A percentile compares a stretch with the other conserved stretches of the same genome.
These are phyloP conservation scores for Penicillium steckii DNA, from an alignment of 495 filamentous ascomycete species.

Conservation along the genomic window DNA sequence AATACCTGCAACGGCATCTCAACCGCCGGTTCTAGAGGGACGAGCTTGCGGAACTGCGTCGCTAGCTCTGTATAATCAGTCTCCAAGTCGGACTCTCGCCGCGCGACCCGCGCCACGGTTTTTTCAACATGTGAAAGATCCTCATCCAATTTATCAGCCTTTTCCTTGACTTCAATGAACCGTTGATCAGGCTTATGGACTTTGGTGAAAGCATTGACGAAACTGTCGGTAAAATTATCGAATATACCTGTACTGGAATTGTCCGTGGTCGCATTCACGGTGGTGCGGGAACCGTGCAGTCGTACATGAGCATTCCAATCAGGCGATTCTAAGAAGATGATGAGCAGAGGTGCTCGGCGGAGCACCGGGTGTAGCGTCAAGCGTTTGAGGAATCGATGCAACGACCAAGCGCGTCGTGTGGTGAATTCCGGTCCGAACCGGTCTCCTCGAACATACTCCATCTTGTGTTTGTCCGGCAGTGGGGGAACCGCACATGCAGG, in stretches of 20 bases:
- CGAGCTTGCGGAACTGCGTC: slow-evolving; percentile 89
- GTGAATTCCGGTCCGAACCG: slow-evolving; percentile 94
- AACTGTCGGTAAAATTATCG: slow-evolving; percentile 91
- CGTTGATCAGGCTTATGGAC: slow-evolving; percentile 92
- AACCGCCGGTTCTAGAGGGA: slow-evolving; percentile 84
- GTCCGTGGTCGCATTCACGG: slow-evolving; percentile 50
- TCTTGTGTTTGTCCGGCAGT: slow-evolving; percentile 96
- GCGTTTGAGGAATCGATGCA: slow-evolving; percentile 88
- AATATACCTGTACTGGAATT: slow-evolving; percentile 67
- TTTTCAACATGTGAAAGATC: slow-evolving; percentile 92
- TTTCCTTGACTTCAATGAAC: slow-evolving; percentile 91
- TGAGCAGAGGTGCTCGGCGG: slow-evolving; percentile 75
- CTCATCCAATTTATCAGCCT: slow-evolving; percentile 92
- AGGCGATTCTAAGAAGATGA: slow-evolving; percentile 83
- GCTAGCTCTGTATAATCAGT: slow-evolving; percentile 85
- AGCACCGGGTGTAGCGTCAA: slow-evolving; percentile 85
- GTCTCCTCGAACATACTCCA: slow-evolving; percentile 96
- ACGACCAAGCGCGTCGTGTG: slow-evolving; percentile 80
- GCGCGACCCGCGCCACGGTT: slow-evolving; percentile 82
- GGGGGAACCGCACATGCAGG: slow-evolving; percentile 91
- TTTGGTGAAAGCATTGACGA: slow-evolving; percentile 95
- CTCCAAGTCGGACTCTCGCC: slow-evolving; percentile 86
- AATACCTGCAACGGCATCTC: slow-evolving; percentile 79
- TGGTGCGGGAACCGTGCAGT: slow-evolving; percentile 61
- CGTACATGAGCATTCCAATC: slow-evolving; percentile 98